Conservation (phyloP, 2,329 filamentous ascomycete species). For the Colletotrichum sp. region DNA sequence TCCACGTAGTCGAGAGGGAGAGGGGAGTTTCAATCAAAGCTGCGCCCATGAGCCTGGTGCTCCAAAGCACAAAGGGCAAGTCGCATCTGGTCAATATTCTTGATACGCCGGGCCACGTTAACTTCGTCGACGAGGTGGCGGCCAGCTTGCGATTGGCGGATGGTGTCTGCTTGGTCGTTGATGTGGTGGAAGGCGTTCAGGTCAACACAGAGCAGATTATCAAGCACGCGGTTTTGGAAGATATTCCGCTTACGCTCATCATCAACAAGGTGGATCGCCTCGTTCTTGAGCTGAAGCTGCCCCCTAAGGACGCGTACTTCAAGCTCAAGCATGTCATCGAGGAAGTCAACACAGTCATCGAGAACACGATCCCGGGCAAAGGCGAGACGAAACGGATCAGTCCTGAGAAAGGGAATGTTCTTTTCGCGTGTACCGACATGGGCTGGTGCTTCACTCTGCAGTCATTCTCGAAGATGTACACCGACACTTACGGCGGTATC, state of each 20-base stretch:
- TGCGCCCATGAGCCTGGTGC: slow-evolving; percentile 90
- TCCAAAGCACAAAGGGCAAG: slow-evolving; percentile 89
- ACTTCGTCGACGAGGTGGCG: slow-evolving; percentile 97
- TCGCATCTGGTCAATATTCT: slow-evolving; percentile 94
- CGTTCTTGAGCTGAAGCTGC: slow-evolving; percentile 91
- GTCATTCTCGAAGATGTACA: slow-evolving; percentile 96
- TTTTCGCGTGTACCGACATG: slow-evolving; percentile 92
- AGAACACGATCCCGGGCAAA: slow-evolving; percentile 81
- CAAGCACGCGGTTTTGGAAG: slow-evolving; percentile 90
- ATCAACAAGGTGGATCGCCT: slow-evolving; percentile 98
- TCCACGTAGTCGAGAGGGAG: slow-evolving; percentile 87
- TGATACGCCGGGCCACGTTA: slow-evolving; percentile 96
- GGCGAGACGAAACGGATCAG: slow-evolving; percentile 84
- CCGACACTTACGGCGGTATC: slow-evolving; percentile 82
- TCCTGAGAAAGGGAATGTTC: slow-evolving; percentile 97
- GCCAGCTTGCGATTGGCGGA: slow-evolving; percentile 86
- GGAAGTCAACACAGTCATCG: slow-evolving; percentile 95
- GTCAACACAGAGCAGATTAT: slow-evolving; percentile 97
- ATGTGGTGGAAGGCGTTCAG: slow-evolving; percentile 99
- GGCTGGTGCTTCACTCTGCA: slow-evolving; percentile 95
- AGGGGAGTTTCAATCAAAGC: slow-evolving; percentile 91
- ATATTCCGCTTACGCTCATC: slow-evolving; percentile 85
- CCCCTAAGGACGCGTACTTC: slow-evolving; percentile 96
- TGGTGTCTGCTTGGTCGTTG: slow-evolving; percentile 90
- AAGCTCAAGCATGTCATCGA: slow-evolving; percentile 99